phyloP scores from a whole-genome alignment of 2,329 filamentous ascomycete species.

The Fusarium redolens region DNA sequence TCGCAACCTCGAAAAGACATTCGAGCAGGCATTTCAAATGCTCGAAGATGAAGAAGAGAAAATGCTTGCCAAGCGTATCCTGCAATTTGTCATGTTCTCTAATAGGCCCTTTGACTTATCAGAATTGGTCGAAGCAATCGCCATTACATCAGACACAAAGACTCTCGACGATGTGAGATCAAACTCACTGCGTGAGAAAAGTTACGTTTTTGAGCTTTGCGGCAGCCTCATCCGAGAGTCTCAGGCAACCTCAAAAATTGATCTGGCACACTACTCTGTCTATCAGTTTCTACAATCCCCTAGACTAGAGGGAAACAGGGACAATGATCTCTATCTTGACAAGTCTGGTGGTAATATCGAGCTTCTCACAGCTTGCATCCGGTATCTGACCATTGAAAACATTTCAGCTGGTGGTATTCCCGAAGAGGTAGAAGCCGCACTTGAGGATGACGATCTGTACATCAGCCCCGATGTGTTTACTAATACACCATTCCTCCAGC shows the following conservation, averaged over 20 bases:
- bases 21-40: not conserved
- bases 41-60: not conserved
- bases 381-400: rapidly evolving
- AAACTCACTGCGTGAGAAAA: not conserved
- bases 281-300: not conserved
- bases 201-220: rapidly evolving
- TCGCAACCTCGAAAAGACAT: not conserved
- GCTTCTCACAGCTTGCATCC: rapidly evolving
- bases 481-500: not conserved
- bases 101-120: not conserved
- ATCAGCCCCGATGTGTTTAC: not conserved
- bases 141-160: not conserved
- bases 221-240: not conserved
- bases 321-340: not conserved
- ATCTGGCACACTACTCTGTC: not conserved
- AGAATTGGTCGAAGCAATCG: not conserved
- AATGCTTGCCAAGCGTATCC: not conserved
- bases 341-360: rapidly evolving
- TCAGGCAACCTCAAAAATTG: not conserved
- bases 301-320: not conserved
- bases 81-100: not conserved
- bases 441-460: not conserved
- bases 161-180: not conserved
- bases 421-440: not conserved
- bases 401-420: rapidly evolving